Evolutionary conservation across 345 rosid species (phyloP).

Genomic region (Odontarrhena argentea): DNA sequence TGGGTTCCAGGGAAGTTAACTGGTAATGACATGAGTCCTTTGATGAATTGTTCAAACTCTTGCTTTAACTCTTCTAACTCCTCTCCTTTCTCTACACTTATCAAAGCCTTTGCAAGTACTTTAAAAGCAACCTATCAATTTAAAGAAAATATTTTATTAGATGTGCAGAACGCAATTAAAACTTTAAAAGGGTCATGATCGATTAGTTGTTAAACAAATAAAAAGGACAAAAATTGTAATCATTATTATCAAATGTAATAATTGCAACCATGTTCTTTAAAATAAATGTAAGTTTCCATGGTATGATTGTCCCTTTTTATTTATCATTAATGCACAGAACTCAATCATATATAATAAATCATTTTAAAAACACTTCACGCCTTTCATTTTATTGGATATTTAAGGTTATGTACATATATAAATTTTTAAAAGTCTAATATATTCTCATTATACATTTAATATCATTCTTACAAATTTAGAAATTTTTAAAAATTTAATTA

Average conservation of each 20-base stretch:
- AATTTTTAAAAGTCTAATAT: too few species aligned
- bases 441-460: too few species aligned
- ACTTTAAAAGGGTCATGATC: constrained; percentile 16
- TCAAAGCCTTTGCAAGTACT: constrained; percentile 85
- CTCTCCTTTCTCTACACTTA: constrained; percentile 80
- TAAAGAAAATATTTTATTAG: constrained; percentile 10
- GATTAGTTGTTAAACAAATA: constrained; percentile 26
- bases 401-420: too few species aligned
- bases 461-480: too few species aligned
- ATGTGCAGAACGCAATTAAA: background rate
- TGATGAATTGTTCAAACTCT: constrained; percentile 79
- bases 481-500: background rate
- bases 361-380: too few species aligned
- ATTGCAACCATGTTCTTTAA: constrained; percentile 40
- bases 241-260: constrained; percentile 34
- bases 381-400: too few species aligned
- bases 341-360: background rate
- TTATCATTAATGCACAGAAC: constrained; percentile 21
- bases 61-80: constrained; percentile 70
- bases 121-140: constrained; percentile 77
- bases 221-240: constrained; percentile 27
- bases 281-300: constrained; percentile 5
- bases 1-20: constrained; percentile 84
- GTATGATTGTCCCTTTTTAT: constrained; percentile 1
- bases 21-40: constrained; percentile 93